These are phyloP conservation scores for Miscanthus sacchariflorus DNA, from an alignment of 202 grass and related monocot species.

Conservation along the genomic window DNA sequence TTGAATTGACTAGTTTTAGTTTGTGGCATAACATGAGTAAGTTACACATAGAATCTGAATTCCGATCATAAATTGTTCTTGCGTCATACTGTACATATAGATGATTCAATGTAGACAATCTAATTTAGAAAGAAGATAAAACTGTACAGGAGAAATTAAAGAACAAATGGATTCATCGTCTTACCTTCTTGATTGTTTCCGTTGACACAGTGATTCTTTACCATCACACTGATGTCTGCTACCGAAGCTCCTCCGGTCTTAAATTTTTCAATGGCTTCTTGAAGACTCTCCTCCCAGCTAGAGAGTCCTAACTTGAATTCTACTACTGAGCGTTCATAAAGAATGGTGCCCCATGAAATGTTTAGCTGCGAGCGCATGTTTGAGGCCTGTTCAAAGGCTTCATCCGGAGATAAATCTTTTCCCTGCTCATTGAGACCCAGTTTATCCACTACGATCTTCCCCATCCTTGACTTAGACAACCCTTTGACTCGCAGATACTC, in stretches of 20 bases:
- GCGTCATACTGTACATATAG: no score
- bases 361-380: constrained; percentile 83
- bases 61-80: no score
- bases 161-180: not conserved
- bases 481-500: constrained; percentile 68
- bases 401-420: constrained; percentile 62
- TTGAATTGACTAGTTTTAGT: no score
- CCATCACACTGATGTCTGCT: constrained; percentile 72
- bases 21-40: no score
- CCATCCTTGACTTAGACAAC: constrained; percentile 63
- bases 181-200: constrained; percentile 84
- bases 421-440: constrained; percentile 57
- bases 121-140: not conserved
- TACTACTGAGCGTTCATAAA: constrained; percentile 82
- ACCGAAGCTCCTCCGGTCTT: constrained; percentile 73
- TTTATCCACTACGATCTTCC: constrained; percentile 55
- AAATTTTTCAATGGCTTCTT: constrained; percentile 85
- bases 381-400: constrained; percentile 75
- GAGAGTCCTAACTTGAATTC: constrained; percentile 80
- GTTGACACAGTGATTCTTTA: constrained; percentile 82
- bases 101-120: no score
- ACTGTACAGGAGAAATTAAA: not conserved
- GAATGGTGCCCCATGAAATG: constrained; percentile 88
- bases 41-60: no score
- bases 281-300: constrained; percentile 75